Evolutionary conservation across 2,329 filamentous ascomycete species (phyloP).

Genomic region (Fusarium gaditjirri): DNA sequence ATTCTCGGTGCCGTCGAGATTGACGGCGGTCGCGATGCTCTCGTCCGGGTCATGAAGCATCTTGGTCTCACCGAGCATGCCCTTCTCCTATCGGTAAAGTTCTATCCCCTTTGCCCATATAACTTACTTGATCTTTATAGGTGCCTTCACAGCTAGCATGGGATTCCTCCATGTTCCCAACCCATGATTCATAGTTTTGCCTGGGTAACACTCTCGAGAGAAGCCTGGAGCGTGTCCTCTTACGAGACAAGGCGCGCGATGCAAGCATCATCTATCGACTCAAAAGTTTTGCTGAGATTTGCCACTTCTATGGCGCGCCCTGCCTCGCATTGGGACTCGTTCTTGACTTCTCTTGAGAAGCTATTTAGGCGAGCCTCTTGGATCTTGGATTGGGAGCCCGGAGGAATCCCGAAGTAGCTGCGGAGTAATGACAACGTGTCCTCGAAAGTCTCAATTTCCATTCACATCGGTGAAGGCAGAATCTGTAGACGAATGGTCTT

Average conservation of each 20-base stretch:
- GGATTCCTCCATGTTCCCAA: neutral
- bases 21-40: neutral
- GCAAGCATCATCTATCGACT: too few relatives aligned
- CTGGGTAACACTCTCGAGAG: neutral
- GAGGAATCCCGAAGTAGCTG: rapidly evolving
- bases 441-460: rapidly evolving
- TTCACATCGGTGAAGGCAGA: neutral
- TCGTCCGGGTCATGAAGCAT: neutral
- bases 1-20: neutral
- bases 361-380: neutral
- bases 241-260: too few relatives aligned
- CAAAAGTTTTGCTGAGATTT: too few relatives aligned
- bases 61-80: neutral
- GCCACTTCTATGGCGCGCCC: too few relatives aligned
- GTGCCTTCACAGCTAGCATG: neutral
- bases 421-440: neutral
- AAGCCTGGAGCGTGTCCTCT: neutral
- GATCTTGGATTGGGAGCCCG: neutral
- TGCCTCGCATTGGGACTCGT: too few relatives aligned
- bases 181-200: neutral
- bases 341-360: neutral
- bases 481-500: too few relatives aligned
- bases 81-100: neutral
- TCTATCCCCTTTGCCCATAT: neutral
- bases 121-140: neutral